Evolutionary conservation across 179 eudicot genomes (phyloP).

Genomic region (Beta corolliflora): DNA sequence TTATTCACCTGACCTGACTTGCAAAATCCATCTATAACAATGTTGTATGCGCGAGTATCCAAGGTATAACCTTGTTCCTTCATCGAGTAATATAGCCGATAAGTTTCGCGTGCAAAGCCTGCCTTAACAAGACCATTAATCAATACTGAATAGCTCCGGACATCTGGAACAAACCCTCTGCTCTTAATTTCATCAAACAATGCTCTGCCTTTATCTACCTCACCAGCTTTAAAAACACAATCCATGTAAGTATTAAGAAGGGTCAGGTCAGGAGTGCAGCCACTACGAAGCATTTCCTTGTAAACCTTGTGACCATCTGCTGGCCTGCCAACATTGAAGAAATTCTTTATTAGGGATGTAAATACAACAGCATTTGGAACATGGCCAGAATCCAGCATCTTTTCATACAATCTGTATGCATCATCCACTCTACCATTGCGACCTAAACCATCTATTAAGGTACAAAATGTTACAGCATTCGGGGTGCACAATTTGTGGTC

Average conservation of each 20-base stretch:
- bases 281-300: conserved; percentile 83
- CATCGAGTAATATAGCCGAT: conserved; percentile 69
- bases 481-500: conserved; percentile 76
- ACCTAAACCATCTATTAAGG: conserved; percentile 89
- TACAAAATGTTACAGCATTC: conserved; percentile 70
- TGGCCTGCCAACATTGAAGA: conserved; percentile 68
- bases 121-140: conserved; percentile 88
- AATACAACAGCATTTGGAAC: conserved; percentile 69
- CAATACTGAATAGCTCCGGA: conserved; percentile 81
- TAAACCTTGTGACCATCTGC: conserved; percentile 91
- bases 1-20: conserved; percentile 87
- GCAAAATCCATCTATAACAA: conserved; percentile 90
- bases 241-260: conserved; percentile 94
- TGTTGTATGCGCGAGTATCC: conserved; percentile 85
- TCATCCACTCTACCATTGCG: conserved; percentile 79
- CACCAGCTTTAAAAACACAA: conserved; percentile 90
- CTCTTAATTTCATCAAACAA: conserved; percentile 82
- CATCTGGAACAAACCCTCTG: conserved; percentile 66
- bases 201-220: conserved; percentile 75
- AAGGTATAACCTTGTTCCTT: conserved; percentile 78
- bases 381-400: conserved; percentile 73
- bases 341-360: conserved; percentile 78
- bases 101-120: conserved; percentile 85
- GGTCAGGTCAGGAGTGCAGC: conserved; percentile 69
- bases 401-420: conserved; percentile 77